Evolutionary conservation across 768 basidiomycete species (phyloP), one percentile per base, ranked within the genome.

Genomic region (Leccinum disarticulatum): DNA sequence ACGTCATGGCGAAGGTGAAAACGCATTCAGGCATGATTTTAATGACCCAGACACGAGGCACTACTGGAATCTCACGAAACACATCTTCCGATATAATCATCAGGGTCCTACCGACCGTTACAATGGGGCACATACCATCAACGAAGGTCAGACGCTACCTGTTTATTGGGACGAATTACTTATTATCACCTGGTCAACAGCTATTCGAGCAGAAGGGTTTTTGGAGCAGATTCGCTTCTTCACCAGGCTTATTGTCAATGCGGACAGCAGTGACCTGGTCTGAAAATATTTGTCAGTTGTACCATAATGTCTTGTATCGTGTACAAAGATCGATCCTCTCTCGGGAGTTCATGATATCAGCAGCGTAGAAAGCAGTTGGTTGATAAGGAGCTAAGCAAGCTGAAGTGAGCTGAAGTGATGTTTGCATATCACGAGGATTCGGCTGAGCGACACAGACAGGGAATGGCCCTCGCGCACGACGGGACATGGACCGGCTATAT

Each of bases 31-130:
- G n/a, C n/a, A n/a, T n/a, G n/a, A n/a, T n/a, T n/a, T n/a, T n/a
- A 17, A 56, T 54, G 57, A 51, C 43, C 3, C 62, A 78, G 80
- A 82, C 64, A 82, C 81, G 13, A 63, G 70, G 36, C 71, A 72
- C 53, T 80, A 81, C 56, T 80, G 80, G 80, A 70, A 72, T 55
- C 72, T 82, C 27, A 80, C 80, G 19, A 64, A 63, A 36, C 75
- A 80, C 63, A 81, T 81, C 56, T 79, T 79, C 70, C 79, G 80
- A 46, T 82, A 79, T 65, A 71, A 71, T n/a, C 78, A 78, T 60
- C 58, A 58, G 14, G 64, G 61, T 33, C 38, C 38, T 17, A 17
- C 38, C 38, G 69, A 66, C 52, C 77, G 68, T 57, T 82, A 83
- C 59, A 70, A 71, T n/a, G 79, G 69, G 27, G 47, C 49, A 7